A percentile compares a stretch with the other conserved stretches of the same genome.
Evolutionary conservation across 1,139 yeast species (phyloP).

Genomic region (Diutina siamensis): DNA sequence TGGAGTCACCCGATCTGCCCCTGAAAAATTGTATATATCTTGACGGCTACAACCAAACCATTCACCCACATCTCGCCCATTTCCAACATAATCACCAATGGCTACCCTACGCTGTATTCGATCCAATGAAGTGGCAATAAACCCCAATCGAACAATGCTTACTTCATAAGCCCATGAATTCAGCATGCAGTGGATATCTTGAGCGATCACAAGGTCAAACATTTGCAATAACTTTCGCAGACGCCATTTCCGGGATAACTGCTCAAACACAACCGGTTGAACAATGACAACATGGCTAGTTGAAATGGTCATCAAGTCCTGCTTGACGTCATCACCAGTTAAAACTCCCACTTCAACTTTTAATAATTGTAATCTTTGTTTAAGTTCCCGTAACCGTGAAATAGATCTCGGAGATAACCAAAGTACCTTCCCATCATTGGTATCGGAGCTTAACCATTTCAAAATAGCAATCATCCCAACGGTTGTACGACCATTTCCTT

Average conservation of each 20-base stretch:
- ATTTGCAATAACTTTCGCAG: slow-evolving; percentile 58
- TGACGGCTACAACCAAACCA: slow-evolving; percentile 69
- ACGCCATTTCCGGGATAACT: slow-evolving; percentile 71
- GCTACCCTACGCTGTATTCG: slow-evolving; percentile 49
- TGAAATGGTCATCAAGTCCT: slow-evolving; percentile 14
- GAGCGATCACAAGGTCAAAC: slow-evolving; percentile 59
- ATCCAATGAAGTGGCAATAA: slow-evolving; percentile 54
- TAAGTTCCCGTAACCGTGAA: neutral
- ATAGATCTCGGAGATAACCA: neutral
- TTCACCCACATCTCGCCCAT: slow-evolving; percentile 68
- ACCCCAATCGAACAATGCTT: slow-evolving; percentile 56
- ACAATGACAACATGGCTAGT: slow-evolving; percentile 58
- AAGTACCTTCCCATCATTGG: neutral
- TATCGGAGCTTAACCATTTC: neutral
- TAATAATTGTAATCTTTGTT: neutral
- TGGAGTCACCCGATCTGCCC: slow-evolving; percentile 45
- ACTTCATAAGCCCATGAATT: slow-evolving; percentile 44
- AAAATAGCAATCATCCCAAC: slow-evolving; percentile 55
- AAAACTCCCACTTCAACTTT: neutral
- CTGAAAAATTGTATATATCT: slow-evolving; percentile 58
- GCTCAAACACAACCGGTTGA: slow-evolving; percentile 71
- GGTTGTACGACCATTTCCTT: slow-evolving; percentile 66
- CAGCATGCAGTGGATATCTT: slow-evolving; percentile 67
- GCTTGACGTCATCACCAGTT: neutral
- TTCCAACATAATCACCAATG: slow-evolving; percentile 57